Base-by-base conservation (phyloP, 371 early-diverging fungal genomes). In the Apophysomyces elegans region DNA sequence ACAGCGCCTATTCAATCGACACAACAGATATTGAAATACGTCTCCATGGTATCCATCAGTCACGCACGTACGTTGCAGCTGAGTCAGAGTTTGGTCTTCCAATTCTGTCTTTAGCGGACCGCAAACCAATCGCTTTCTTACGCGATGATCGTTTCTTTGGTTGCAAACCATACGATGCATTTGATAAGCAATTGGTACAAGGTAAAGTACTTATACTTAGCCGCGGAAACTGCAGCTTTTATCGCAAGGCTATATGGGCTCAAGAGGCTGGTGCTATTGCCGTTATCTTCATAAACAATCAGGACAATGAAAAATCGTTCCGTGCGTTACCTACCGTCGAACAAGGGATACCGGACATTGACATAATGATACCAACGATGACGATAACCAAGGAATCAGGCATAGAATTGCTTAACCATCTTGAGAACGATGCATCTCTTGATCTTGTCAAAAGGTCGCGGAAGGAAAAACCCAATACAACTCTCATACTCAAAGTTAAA, bases 161-260 rank as follows among this genome's bases (percentile, higher is more conserved):
- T 0, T 87, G 87, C 56, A 64, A 71, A 2, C 72, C 73, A 0
- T 84, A 74, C 37, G 59, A 70, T 0, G 39, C n/a, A 2, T 47
- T 64, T 14, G 74, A 76, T 13, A 36, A 59, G 5, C n/a, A 59
- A 1, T 11, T 21, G 8, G 71, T 81, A 16, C 63, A 59, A 14
- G 80, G 63, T 14, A 76, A 70, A 8, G 71, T 85, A 7, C 39
- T 84, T 38, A 61, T 85, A 0, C 71, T 87, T 0, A 73, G 79
- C 41, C 73, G 85, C n/a, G 84, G 87, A 0, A 62, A 60, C 16
- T 87, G 87, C 68, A 66, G 68, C 4, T 87, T 87, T 63, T 65
- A 74, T 8, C 64, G 75, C 7, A 85, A 87, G 65, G 80, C 71
- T 1, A 47, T 66, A 9, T 68, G 73, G 58, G 85, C 85, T 0